These are phyloP conservation scores for Coemansia sp. DNA, from an alignment of 192 early-diverging fungal genomes.

Conservation along the genomic window DNA sequence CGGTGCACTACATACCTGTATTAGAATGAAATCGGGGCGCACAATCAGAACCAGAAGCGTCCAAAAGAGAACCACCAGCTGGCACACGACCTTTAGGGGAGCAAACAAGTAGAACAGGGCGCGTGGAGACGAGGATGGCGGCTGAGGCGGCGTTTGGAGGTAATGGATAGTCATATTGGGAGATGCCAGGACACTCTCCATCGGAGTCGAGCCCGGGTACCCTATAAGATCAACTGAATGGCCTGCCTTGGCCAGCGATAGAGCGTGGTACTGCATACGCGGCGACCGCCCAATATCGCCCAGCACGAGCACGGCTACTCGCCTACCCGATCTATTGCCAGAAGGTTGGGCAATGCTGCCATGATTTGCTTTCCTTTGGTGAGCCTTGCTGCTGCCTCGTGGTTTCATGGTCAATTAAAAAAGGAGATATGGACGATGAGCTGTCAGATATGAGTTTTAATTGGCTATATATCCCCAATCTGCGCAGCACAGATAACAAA, in stretches of 20 bases:
- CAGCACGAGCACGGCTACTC: slow-evolving; percentile 61
- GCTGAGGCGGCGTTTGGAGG: slow-evolving; percentile 42
- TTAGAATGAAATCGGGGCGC: slow-evolving; percentile 64
- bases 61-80: slow-evolving; percentile 62
- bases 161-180: slow-evolving; percentile 24
- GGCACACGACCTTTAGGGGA: slow-evolving; percentile 63
- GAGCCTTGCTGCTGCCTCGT: background rate
- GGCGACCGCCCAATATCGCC: slow-evolving; percentile 86
- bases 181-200: slow-evolving; percentile 19
- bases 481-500: too few species aligned
- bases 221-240: slow-evolving; percentile 80
- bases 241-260: slow-evolving; percentile 67
- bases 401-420: background rate
- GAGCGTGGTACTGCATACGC: slow-evolving; percentile 89
- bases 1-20: slow-evolving; percentile 61
- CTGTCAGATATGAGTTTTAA: background rate
- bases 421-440: background rate
- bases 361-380: background rate
- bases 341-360: background rate
- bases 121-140: slow-evolving; percentile 55
- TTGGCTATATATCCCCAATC: background rate
- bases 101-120: slow-evolving; percentile 66
- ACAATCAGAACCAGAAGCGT: slow-evolving; percentile 58
- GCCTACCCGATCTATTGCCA: background rate
- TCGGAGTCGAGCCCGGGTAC: slow-evolving; percentile 62